A percentile compares a stretch with the other conserved stretches of the same genome.
phyloP scores from a whole-genome alignment of 2,329 filamentous ascomycete species.

The Davidsoniella australis region DNA sequence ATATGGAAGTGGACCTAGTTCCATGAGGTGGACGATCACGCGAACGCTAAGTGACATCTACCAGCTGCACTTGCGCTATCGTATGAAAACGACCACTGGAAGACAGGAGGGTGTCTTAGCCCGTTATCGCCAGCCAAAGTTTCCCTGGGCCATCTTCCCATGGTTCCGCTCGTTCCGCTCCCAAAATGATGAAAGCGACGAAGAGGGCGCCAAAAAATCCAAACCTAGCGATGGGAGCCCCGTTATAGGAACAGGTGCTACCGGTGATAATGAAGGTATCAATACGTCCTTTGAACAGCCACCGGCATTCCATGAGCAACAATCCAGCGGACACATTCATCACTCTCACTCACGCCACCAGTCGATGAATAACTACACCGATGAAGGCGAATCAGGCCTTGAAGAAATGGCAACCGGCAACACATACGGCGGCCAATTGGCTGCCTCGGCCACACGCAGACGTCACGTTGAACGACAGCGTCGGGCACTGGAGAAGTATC shows the following conservation, averaged over 20 bases:
- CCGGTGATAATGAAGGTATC: constrained; percentile 13
- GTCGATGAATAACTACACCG: constrained; percentile 21
- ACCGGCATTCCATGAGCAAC: constrained; percentile 10
- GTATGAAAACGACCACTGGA: constrained; percentile 57
- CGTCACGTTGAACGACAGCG: constrained; percentile 70
- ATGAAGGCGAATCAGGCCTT: constrained; percentile 26
- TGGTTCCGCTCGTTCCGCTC: constrained; percentile 70
- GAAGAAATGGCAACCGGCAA: constrained; percentile 17
- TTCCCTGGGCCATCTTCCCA: constrained; percentile 76
- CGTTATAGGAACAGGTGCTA: background rate
- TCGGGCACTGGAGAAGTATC: constrained; percentile 70
- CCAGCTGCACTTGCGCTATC: constrained; percentile 88
- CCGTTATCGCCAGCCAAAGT: constrained; percentile 64
- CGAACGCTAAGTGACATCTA: constrained; percentile 78
- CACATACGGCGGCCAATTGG: constrained; percentile 29
- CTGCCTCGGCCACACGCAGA: constrained; percentile 31
- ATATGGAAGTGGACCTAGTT: constrained; percentile 84
- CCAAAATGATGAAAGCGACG: constrained; percentile 63
- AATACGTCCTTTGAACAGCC: constrained; percentile 21
- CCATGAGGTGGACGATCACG: constrained; percentile 92
- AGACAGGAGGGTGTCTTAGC: constrained; percentile 23
- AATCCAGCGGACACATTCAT: background rate
- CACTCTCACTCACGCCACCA: constrained; percentile 8
- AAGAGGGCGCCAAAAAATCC: constrained; percentile 23
- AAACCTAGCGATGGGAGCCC: constrained; percentile 1